A percentile compares a stretch with the other conserved stretches of the same genome.
These are phyloP conservation scores for Exophiala viscosa DNA, from an alignment of 2,329 filamentous ascomycete genomes.

Conservation along the genomic window DNA sequence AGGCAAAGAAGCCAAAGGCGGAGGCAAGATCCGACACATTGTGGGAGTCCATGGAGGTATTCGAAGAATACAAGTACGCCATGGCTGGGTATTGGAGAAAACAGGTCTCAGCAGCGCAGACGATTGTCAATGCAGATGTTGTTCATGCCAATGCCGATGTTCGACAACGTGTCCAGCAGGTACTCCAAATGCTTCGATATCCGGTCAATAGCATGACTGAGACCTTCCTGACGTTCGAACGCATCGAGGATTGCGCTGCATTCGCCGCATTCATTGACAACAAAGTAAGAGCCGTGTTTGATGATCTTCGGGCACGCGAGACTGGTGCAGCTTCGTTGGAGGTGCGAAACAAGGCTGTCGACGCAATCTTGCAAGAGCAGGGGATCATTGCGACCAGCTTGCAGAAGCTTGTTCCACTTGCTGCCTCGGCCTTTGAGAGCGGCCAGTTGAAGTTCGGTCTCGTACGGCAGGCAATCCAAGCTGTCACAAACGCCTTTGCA, in stretches of 20 bases:
- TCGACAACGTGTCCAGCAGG: not conserved
- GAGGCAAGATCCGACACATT: not conserved
- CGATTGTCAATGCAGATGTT: conserved; percentile 7
- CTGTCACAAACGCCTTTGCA: no score
- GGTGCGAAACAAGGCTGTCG: not conserved
- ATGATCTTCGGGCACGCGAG: not conserved
- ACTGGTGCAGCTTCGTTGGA: not conserved
- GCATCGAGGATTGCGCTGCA: not conserved
- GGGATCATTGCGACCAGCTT: no score
- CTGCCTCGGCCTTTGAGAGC: no score
- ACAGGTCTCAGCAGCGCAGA: not conserved
- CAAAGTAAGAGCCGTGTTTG: not conserved
- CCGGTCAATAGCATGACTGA: not conserved
- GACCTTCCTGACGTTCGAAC: conserved; percentile 3
- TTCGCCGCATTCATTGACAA: conserved; percentile 4
- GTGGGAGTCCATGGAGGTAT: conserved; percentile 3
- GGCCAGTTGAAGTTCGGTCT: no score
- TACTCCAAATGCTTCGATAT: conserved; percentile 8
- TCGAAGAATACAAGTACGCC: conserved; percentile 1
- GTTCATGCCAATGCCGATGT: not conserved
- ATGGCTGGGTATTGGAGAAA: conserved; percentile 7
- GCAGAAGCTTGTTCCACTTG: no score
- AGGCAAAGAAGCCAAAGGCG: not conserved
- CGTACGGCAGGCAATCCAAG: no score
- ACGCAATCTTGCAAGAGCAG: no score